Evolutionary conservation across 2,329 filamentous ascomycete genomes (phyloP), one percentile per base, ranked within the genome.

Genomic region (Ascochyta viciae-villosae): DNA sequence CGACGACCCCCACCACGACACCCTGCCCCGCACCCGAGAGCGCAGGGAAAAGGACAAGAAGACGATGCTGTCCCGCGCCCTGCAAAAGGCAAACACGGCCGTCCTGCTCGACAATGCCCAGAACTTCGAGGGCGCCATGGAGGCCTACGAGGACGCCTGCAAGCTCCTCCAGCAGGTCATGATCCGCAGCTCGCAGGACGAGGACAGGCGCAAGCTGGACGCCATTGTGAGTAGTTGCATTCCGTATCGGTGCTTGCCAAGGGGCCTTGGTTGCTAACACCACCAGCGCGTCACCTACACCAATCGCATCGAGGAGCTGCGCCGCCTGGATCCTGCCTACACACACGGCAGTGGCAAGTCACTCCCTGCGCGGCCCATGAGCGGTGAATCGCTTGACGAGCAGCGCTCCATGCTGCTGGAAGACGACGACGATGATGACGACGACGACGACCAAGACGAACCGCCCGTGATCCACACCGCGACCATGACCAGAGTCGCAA

Each of bases 51-150:
- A 77, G 64, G 81, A 82, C 65, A 82, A 98, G 74, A 98, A 97
- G 80, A 90, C 89, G 10, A 98, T 98, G 93, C 83, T 99, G 33
- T 96, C 94, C n/a, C 91, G 90, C 66, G 95, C 95, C 0, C 80
- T 99, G 50, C 90, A 96, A 73, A 96, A 97, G 78, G 95, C 95
- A 45, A 97, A 99, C 71, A 94, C 91, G 12, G 95, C 95, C 22
- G 95, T 99, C 24, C 85, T 97, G 64, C 85, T 99, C 37, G 95
- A 99, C 77, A 98, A 97, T 83, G 92, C 92, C 13, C 91, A 95
- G 69, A 96, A 98, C 71, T 94, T 95, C 61, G 91, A 94, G 73
- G 92, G 91, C 37, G 95, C 95, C 16, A 88, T 96, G 72, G 87
- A 92, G 68, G 92, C 94, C 13, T 99, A 99, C 73, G 83, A 85